Evolutionary conservation across 805 yeast genomes (phyloP).

Genomic region (Candida awuae): DNA sequence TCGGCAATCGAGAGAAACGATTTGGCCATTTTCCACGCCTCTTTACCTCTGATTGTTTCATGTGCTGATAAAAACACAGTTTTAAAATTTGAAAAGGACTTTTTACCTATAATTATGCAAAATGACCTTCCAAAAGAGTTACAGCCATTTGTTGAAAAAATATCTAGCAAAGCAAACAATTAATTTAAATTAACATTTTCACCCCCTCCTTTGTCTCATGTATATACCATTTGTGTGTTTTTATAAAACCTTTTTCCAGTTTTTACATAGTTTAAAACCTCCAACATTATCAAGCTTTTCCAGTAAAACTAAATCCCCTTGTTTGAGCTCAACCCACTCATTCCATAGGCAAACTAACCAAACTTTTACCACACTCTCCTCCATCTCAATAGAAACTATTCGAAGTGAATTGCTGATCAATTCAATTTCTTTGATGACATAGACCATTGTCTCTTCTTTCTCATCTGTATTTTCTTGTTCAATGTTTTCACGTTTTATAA

Average conservation of each 20-base stretch:
- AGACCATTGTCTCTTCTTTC: no score
- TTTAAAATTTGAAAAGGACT: conserved; percentile 10
- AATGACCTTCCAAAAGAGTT: conserved; percentile 3
- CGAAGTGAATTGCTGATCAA: conserved; percentile 7
- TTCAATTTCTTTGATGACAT: background rate
- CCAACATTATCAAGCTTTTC: conserved; percentile 6
- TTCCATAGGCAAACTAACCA: conserved; percentile 12
- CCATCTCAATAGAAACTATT: conserved; percentile 3
- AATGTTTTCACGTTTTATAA: no score
- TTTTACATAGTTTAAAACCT: conserved; percentile 10
- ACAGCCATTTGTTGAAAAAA: conserved; percentile 1
- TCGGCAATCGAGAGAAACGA: conserved; percentile 14
- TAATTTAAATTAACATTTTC: background rate
- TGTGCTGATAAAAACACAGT: conserved; percentile 10
- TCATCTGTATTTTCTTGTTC: no score
- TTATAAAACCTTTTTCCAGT: conserved; percentile 15
- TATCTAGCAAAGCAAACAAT: conserved; percentile 2
- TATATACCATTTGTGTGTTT: background rate
- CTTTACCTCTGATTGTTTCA: conserved; percentile 11
- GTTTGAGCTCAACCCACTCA: conserved; percentile 11
- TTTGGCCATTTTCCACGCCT: conserved; percentile 5
- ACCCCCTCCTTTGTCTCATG: conserved; percentile 1
- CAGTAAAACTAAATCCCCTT: conserved; percentile 9
- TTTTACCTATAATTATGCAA: conserved; percentile 12
- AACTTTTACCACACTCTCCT: background rate